A percentile compares a stretch with the other conserved stretches of the same genome.
Evolutionary conservation across 2,329 filamentous ascomycete genomes (phyloP).

Genomic region (Calonectria pauciramosa): DNA sequence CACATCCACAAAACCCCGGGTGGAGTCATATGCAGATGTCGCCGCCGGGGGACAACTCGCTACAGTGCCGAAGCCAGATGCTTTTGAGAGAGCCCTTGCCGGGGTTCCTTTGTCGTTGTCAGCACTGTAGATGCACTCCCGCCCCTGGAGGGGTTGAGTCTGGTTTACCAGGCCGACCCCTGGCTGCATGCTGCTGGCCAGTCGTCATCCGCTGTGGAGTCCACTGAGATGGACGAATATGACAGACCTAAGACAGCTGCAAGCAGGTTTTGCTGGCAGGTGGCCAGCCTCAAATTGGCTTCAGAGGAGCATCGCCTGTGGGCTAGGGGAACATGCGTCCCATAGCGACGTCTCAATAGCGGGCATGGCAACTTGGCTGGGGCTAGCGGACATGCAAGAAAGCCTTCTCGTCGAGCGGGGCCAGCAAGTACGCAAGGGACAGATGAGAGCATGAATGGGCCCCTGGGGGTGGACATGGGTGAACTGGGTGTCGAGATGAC

Average conservation of each 20-base stretch:
- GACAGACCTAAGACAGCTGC: conserved; percentile 32
- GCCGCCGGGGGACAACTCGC: conserved; percentile 44
- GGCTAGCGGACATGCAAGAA: conserved; percentile 11
- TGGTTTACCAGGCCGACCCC: conserved; percentile 35
- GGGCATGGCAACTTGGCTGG: background rate
- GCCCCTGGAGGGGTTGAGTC: conserved; percentile 32
- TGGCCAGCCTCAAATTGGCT: conserved; percentile 13
- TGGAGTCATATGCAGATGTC: conserved; percentile 49
- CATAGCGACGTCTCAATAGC: background rate
- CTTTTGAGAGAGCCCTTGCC: conserved; percentile 22
- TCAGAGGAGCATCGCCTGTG: background rate
- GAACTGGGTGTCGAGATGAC: background rate
- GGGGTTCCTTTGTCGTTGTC: conserved; percentile 25
- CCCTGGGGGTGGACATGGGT: background rate
- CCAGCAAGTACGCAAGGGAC: conserved; percentile 42
- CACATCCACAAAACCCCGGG: conserved; percentile 31
- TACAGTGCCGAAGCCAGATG: conserved; percentile 18
- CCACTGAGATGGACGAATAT: conserved; percentile 30
- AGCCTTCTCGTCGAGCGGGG: conserved; percentile 22
- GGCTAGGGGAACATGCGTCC: background rate
- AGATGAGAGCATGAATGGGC: conserved; percentile 19
- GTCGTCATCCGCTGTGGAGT: conserved; percentile 28
- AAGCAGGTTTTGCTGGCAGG: conserved; percentile 19
- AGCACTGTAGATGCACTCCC: conserved; percentile 35
- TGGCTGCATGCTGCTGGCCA: conserved; percentile 32